Evolutionary conservation across 257 asterid species (phyloP).

Genomic region (Solanum paucissectum): DNA sequence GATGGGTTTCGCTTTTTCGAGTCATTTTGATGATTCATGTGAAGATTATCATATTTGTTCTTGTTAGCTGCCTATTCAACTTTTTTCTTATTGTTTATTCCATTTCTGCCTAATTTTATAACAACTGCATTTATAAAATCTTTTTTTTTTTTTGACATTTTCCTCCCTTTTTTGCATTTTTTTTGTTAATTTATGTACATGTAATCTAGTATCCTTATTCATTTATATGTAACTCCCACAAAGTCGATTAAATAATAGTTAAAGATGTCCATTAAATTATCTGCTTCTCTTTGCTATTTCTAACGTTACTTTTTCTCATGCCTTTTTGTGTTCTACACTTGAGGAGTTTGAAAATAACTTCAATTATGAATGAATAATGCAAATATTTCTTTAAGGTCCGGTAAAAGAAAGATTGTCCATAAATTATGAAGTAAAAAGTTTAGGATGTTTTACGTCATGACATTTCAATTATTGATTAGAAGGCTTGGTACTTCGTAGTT

Average conservation of each 20-base stretch:
- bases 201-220: not conserved
- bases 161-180: not conserved
- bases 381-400: not conserved
- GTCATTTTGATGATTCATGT: not conserved
- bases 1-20: not conserved
- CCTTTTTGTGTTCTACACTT: not conserved
- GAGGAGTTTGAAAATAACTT: not conserved
- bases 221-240: not conserved
- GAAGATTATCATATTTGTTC: not conserved
- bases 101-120: not conserved
- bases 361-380: not conserved
- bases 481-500: too few species aligned
- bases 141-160: too few species aligned
- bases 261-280: not conserved
- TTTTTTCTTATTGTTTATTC: too few species aligned
- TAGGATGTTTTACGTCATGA: too few species aligned
- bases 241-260: not conserved
- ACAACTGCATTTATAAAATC: not conserved
- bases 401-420: not conserved
- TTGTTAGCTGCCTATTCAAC: too few species aligned
- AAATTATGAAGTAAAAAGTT: not conserved
- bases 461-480: too few species aligned
- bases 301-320: not conserved
- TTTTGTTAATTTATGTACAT: not conserved
- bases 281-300: not conserved